Conservation (phyloP, 2,329 filamentous ascomycete species). For the Lasiodiplodia theobromae region DNA sequence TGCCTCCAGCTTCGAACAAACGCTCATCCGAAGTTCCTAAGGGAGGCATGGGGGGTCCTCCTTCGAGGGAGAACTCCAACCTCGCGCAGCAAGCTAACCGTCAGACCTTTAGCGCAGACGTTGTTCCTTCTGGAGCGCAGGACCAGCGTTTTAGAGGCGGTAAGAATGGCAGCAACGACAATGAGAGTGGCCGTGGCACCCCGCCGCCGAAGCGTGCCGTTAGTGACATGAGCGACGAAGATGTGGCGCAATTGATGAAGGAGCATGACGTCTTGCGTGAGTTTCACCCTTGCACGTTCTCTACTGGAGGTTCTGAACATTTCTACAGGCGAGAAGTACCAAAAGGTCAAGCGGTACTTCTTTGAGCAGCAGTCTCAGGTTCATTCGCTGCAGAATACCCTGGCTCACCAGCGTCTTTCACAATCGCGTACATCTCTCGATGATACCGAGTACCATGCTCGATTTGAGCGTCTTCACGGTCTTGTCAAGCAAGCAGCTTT, state of each 20-base stretch:
- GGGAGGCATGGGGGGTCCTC: constrained; percentile 1
- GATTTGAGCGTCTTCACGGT: constrained; percentile 90
- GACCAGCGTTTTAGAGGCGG: constrained; percentile 52
- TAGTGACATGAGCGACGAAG: constrained; percentile 57
- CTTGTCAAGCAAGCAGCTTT: constrained; percentile 95
- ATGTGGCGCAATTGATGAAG: constrained; percentile 55
- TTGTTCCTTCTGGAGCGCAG: constrained; percentile 54
- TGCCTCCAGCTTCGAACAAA: constrained; percentile 23
- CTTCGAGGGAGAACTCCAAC: constrained; percentile 15
- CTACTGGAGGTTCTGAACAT: constrained; percentile 23
- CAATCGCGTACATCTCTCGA: constrained; percentile 93
- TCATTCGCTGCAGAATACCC: constrained; percentile 94
- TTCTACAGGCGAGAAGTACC: constrained; percentile 84
- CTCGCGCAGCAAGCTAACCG: constrained; percentile 13
- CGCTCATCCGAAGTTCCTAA: constrained; percentile 21
- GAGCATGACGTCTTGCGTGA: constrained; percentile 60
- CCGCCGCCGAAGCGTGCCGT: constrained; percentile 52
- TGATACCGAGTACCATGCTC: constrained; percentile 88
- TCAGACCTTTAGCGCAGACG: constrained; percentile 54
- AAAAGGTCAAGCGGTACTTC: constrained; percentile 96
- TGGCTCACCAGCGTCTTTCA: constrained; percentile 93
- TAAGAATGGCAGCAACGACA: constrained; percentile 39
- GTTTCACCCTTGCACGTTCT: constrained; percentile 31
- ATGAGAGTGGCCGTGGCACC: constrained; percentile 50
- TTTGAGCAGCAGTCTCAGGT: constrained; percentile 92